Evolutionary conservation across 371 early-diverging fungal species (phyloP).

Genomic region (Mortierella sp.): DNA sequence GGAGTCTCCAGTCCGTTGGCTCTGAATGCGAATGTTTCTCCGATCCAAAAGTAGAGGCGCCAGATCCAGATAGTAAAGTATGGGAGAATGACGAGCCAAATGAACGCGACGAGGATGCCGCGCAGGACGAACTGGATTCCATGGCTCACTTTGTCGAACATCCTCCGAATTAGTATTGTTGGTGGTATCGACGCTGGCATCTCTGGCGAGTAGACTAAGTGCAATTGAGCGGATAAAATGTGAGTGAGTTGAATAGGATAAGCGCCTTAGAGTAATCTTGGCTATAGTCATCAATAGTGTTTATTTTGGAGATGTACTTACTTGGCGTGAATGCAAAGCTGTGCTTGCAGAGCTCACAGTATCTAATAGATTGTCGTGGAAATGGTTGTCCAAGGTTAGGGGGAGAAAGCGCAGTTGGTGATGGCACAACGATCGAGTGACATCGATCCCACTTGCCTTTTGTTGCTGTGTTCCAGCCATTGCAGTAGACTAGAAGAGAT

Average conservation of each 20-base stretch:
- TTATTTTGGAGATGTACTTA: conserved; percentile 49
- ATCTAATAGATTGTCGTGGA: conserved; percentile 53
- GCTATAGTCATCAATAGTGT: background rate
- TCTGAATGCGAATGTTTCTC: conserved; percentile 65
- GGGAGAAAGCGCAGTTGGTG: background rate
- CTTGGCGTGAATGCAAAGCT: conserved; percentile 88
- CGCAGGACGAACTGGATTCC: conserved; percentile 48
- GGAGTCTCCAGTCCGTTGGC: conserved; percentile 56
- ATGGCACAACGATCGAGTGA: background rate
- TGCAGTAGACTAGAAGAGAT: conserved; percentile 73
- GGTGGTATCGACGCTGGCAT: conserved; percentile 81
- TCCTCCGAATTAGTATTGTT: conserved; percentile 63
- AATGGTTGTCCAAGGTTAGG: conserved; percentile 11
- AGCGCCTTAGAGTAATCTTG: background rate
- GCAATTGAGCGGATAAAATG: background rate
- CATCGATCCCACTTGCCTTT: conserved; percentile 63
- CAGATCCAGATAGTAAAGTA: conserved; percentile 86
- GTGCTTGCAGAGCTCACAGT: conserved; percentile 94
- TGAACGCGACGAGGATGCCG: conserved; percentile 69
- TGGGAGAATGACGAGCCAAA: conserved; percentile 91
- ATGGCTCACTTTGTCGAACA: conserved; percentile 60
- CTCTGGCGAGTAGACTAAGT: conserved; percentile 74
- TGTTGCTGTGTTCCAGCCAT: conserved; percentile 91
- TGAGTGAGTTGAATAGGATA: background rate
- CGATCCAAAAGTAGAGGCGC: conserved; percentile 85